Evolutionary conservation across 2,329 filamentous ascomycete species (phyloP).

Genomic region (Pestalotiopsis sp.): DNA sequence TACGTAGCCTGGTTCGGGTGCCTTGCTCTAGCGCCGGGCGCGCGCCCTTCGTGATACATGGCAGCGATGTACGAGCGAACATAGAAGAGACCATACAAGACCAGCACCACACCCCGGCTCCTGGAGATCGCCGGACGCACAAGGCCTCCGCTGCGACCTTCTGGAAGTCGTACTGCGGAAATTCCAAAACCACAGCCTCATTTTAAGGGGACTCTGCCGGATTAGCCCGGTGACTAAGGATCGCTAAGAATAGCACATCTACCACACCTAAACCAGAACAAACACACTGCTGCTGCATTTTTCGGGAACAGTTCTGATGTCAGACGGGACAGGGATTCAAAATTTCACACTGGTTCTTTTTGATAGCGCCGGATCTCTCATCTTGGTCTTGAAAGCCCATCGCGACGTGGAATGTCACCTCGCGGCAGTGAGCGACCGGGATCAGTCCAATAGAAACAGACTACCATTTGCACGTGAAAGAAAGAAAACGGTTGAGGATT

Average conservation of each 20-base stretch:
- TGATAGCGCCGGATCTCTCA: not conserved
- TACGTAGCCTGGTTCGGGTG: not conserved
- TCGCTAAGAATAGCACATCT: constrained; percentile 21
- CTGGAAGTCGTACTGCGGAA: not conserved
- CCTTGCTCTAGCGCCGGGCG: constrained; percentile 9
- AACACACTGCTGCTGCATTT: constrained; percentile 1
- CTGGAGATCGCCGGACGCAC: constrained; percentile 8
- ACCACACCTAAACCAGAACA: constrained; percentile 16
- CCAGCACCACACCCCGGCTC: not conserved
- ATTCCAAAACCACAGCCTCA: constrained; percentile 14
- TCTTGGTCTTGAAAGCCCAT: not conserved
- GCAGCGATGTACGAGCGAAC: not conserved
- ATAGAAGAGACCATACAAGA: not conserved
- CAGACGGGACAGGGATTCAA: constrained; percentile 21
- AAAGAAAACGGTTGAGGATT: not conserved
- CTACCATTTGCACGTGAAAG: not conserved
- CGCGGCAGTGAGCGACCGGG: not conserved
- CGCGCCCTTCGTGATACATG: not conserved
- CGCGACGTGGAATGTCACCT: not conserved
- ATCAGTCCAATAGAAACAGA: not conserved
- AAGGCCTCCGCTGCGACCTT: not conserved
- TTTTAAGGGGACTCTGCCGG: not conserved
- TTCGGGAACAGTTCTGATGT: constrained; percentile 23
- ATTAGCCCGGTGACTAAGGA: constrained; percentile 10
- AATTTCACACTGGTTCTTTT: not conserved